phyloP scores from a whole-genome alignment of 2,329 filamentous ascomycete species.

The Talaromyces sp. region DNA sequence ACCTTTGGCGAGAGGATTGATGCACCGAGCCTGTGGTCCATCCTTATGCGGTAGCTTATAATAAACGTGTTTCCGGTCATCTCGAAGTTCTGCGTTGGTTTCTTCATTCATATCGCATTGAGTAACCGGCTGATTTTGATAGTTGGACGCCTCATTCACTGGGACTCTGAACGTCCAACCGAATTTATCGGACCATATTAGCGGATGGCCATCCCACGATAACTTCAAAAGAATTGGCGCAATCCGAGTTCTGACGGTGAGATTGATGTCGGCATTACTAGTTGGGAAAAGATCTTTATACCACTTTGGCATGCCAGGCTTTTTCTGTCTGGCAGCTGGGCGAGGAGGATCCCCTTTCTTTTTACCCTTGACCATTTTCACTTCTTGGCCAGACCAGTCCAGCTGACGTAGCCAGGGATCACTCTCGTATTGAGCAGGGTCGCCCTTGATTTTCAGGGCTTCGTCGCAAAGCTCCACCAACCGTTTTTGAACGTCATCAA shows the following conservation, averaged over 20 bases:
- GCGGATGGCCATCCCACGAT: slow-evolving; percentile 80
- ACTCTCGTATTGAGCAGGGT: slow-evolving; percentile 62
- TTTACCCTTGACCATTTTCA: slow-evolving; percentile 87
- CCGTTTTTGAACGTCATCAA: slow-evolving; percentile 70
- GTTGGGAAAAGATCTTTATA: slow-evolving; percentile 84
- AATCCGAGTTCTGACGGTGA: slow-evolving; percentile 82
- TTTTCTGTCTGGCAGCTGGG: slow-evolving; percentile 79
- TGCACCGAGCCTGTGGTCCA: slow-evolving; percentile 76
- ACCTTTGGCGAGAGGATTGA: slow-evolving; percentile 82
- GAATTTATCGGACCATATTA: slow-evolving; percentile 88
- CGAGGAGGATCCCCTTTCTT: slow-evolving; percentile 76
- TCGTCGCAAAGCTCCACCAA: slow-evolving; percentile 68
- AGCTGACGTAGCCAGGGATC: slow-evolving; percentile 92
- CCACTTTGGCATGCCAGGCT: slow-evolving; percentile 91
- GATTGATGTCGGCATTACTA: slow-evolving; percentile 58
- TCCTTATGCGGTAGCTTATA: slow-evolving; percentile 97
- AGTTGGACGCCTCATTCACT: slow-evolving; percentile 56
- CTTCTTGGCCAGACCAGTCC: slow-evolving; percentile 90
- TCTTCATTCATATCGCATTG: slow-evolving; percentile 74
- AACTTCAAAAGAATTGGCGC: slow-evolving; percentile 78
- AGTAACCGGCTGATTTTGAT: slow-evolving; percentile 65
- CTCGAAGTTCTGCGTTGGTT: slow-evolving; percentile 57
- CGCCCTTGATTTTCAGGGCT: slow-evolving; percentile 67
- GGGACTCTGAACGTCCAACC: slow-evolving; percentile 89
- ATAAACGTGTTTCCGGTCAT: slow-evolving; percentile 64